Evolutionary conservation across 75 land plant genomes (phyloP).

Genomic region (Cunninghamia lanceolata): DNA sequence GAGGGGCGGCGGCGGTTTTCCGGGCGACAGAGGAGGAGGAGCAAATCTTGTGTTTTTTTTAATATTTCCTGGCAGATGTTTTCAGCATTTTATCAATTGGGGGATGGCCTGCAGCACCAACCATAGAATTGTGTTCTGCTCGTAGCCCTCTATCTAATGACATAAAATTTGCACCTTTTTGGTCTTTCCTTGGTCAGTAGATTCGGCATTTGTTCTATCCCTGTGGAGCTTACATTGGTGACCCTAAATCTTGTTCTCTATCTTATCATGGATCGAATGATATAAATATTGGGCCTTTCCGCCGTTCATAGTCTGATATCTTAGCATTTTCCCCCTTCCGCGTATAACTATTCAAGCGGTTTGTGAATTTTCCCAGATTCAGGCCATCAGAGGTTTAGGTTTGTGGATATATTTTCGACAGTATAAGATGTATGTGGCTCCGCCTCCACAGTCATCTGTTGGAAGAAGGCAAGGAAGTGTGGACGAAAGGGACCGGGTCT

Average conservation of each 20-base stretch:
- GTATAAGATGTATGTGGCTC: constrained; percentile 39
- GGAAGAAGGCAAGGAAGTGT: constrained; percentile 15
- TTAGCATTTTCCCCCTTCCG: background rate
- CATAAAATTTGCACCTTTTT: background rate
- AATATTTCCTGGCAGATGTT: background rate
- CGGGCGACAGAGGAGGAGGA: too few species aligned
- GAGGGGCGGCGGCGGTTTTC: too few species aligned
- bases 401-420: background rate
- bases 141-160: background rate
- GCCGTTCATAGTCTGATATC: background rate
- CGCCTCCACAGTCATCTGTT: constrained; percentile 39
- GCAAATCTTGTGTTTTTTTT: background rate
- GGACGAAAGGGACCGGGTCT: constrained; percentile 36
- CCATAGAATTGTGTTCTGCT: background rate
- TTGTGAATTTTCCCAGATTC: background rate
- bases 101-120: background rate
- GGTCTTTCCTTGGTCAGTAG: background rate
- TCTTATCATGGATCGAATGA: background rate
- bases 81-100: background rate
- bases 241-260: background rate
- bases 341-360: background rate
- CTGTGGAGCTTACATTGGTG: background rate
- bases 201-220: background rate
- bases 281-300: background rate
- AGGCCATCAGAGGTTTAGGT: background rate